phyloP scores from a whole-genome alignment of 1,284 basidiomycete genomes.

The Tilletiaria anomala region DNA sequence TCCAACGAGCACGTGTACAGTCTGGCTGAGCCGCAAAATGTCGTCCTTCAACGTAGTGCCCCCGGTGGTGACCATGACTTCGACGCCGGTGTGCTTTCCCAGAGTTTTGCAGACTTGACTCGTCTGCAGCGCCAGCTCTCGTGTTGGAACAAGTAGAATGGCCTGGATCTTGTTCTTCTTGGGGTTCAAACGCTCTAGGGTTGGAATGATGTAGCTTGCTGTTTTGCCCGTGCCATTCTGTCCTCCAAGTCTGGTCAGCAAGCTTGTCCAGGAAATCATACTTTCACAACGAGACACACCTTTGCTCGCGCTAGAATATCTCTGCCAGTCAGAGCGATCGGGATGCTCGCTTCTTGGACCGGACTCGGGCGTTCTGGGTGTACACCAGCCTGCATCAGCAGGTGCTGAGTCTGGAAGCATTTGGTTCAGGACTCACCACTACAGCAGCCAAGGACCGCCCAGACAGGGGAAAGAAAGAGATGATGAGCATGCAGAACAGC shows the following conservation, averaged over 20 bases:
- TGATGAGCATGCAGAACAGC: too few species aligned
- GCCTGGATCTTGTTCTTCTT: slow-evolving; percentile 73
- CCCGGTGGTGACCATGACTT: slow-evolving; percentile 99
- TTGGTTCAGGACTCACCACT: too few species aligned
- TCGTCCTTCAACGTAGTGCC: slow-evolving; percentile 96
- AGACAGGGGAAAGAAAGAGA: too few species aligned
- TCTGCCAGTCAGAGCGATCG: slow-evolving; percentile 51
- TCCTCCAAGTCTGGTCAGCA: not conserved
- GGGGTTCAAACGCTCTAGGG: slow-evolving; percentile 81
- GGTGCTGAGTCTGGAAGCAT: too few species aligned
- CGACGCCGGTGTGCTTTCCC: slow-evolving; percentile 83
- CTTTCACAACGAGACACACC: too few species aligned
- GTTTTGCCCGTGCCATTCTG: slow-evolving; percentile 55
- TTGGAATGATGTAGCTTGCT: slow-evolving; percentile 93
- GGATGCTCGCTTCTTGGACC: slow-evolving; percentile 80
- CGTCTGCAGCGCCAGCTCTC: slow-evolving; percentile 50
- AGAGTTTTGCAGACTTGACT: slow-evolving; percentile 94
- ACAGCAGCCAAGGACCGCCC: too few species aligned
- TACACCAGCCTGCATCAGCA: too few species aligned
- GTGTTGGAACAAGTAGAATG: slow-evolving; percentile 37
- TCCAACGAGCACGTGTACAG: slow-evolving; percentile 58
- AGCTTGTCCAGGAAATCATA: slow-evolving; percentile 40
- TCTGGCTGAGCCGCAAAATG: slow-evolving; percentile 68
- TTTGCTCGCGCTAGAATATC: slow-evolving; percentile 56
- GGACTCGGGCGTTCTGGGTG: slow-evolving; percentile 91